Percentiles rank a stretch among this genome's conserved stretches.
phyloP scores from a whole-genome alignment of 495 filamentous ascomycete species.

The Choiromyces venosus region DNA sequence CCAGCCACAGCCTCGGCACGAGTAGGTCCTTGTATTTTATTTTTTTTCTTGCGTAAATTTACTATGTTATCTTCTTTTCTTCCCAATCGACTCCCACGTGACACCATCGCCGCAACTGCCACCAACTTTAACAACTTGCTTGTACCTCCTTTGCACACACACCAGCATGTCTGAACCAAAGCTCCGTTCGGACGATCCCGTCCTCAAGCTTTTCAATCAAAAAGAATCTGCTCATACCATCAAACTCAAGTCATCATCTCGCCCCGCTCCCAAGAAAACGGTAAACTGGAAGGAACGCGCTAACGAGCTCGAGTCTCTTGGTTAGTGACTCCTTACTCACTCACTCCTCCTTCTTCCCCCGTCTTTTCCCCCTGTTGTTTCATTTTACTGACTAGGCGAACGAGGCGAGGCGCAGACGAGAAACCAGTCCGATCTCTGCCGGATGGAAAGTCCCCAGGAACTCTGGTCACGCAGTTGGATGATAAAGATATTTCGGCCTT shows the following conservation, averaged over 20 bases:
- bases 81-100: neutral
- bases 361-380: neutral
- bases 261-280: conserved; percentile 22
- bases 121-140: neutral
- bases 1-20: no score
- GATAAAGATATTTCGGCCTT: conserved; percentile 64
- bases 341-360: neutral
- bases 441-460: conserved; percentile 46
- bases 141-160: neutral
- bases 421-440: conserved; percentile 45
- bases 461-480: conserved; percentile 68
- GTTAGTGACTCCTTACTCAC: conserved; percentile 11
- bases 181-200: conserved; percentile 31
- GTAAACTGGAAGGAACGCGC: conserved; percentile 39
- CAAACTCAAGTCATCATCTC: conserved; percentile 36
- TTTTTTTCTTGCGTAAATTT: neutral
- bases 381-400: conserved; percentile 1
- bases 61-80: neutral
- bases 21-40: no score
- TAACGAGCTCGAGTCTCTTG: conserved; percentile 32
- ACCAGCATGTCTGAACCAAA: conserved; percentile 1
- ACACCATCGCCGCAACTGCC: neutral
- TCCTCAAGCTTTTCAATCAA: conserved; percentile 38
- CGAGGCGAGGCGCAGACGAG: conserved; percentile 5
- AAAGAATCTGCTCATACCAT: conserved; percentile 27